Conservation (phyloP, 2,329 filamentous ascomycete genomes). For the Beauveria sp. region DNA sequence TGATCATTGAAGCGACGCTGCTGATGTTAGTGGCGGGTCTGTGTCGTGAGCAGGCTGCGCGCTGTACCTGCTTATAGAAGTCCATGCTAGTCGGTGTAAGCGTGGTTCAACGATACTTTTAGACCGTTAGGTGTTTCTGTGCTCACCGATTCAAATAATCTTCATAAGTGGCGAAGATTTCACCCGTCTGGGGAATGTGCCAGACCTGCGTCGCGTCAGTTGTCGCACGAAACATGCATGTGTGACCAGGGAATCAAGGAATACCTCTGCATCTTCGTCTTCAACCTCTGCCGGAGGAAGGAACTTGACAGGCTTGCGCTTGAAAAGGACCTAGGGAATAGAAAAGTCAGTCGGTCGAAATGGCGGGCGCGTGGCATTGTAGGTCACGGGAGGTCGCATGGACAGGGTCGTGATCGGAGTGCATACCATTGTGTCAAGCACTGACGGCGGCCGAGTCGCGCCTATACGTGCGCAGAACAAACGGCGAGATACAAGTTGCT, state of each 20-base stretch:
- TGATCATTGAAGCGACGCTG: slow-evolving; percentile 89
- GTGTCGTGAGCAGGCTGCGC: slow-evolving; percentile 9
- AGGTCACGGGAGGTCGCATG: neutral
- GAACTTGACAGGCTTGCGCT: slow-evolving; percentile 88
- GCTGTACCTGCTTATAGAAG: slow-evolving; percentile 78
- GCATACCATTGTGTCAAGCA: slow-evolving; percentile 1
- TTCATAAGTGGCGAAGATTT: slow-evolving; percentile 85
- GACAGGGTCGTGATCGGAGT: neutral
- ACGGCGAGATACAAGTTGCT: neutral
- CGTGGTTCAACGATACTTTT: neutral
- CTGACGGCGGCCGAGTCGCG: neutral
- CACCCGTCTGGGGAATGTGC: slow-evolving; percentile 82
- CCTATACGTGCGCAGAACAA: neutral
- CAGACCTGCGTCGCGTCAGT: slow-evolving; percentile 60
- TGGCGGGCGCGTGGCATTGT: neutral
- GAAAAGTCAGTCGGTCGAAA: neutral
- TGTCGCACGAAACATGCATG: slow-evolving; percentile 12
- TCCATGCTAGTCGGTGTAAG: slow-evolving; percentile 57
- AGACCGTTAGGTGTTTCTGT: neutral
- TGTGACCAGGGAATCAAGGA: slow-evolving; percentile 20
- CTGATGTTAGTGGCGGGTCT: slow-evolving; percentile 9
- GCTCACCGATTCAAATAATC: slow-evolving; percentile 75
- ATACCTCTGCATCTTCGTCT: slow-evolving; percentile 77
- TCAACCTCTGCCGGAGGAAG: slow-evolving; percentile 63
- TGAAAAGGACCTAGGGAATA: slow-evolving; percentile 72